Base-by-base conservation (phyloP, 352 stramenopile species). In the Thraustochytrium sp. region DNA sequence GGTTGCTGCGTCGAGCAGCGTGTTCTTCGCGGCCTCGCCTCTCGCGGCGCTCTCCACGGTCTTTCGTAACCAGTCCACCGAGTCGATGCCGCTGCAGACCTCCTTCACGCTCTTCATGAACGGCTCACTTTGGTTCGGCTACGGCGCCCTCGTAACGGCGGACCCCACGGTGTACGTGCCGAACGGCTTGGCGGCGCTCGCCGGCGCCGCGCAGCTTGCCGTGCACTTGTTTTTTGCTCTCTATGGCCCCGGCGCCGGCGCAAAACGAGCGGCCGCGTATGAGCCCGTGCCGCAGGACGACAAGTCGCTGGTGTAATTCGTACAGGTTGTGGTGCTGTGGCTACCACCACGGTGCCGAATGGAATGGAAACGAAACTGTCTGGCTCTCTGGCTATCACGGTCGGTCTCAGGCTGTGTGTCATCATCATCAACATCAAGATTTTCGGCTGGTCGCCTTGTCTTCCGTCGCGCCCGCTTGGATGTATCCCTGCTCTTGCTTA, bases 91-190 rank as follows among this genome's bases (percentile, higher is more conserved):
- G 1, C 38, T 80, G 29, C 48, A 64, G n/a, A 80, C 68, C 16
- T 80, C 68, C 13, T 31, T 80, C 31, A 64, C 40, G 18, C 29
- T 80, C 11, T 80, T 80, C 44, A 34, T 72, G 31, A 80, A 80
- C 68, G 68, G 68, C 26, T 9, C 48, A 42, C 68, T 80, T 21
- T 80, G 68, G 68, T 44, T n/a, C 36, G 51, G 48, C 38, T 80
- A 55, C 31, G 68, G 68, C 68, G 26, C 40, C 8, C 53, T 80
- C 34, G 68, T 80, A 8, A 16, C 44, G 0, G 63, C 42, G 9
- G 68, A 80, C 38, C 48, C 68, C 16, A 51, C 68, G 29, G 26
- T 80, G 31, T 80, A 64, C 26, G 34, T 80, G 26, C 68, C 68
- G 23, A 80, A 80, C 18, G n/a, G 23, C 48, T 80, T 21, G 68